These are phyloP conservation scores for Termitomyces sp. DNA, from an alignment of 768 basidiomycete genomes.

Conservation along the genomic window DNA sequence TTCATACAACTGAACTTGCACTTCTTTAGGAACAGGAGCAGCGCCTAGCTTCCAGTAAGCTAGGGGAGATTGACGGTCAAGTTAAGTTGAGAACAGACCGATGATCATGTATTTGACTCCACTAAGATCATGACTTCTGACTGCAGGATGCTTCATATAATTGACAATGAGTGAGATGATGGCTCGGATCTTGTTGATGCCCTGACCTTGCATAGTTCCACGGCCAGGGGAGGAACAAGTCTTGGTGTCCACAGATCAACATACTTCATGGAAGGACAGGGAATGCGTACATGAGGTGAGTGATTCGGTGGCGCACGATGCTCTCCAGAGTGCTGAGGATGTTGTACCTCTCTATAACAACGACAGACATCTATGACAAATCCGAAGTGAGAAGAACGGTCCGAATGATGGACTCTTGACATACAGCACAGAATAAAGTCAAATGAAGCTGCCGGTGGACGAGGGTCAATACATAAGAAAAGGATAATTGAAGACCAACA, in stretches of 20 bases:
- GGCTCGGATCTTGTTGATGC: background rate
- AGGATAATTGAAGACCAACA: conserved; percentile 11
- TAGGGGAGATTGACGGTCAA: background rate
- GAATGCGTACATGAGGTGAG: conserved; percentile 30
- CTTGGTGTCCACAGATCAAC: conserved; percentile 11
- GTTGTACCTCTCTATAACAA: conserved; percentile 40
- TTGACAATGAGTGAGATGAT: background rate
- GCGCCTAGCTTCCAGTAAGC: conserved; percentile 34
- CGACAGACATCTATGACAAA: conserved; percentile 39
- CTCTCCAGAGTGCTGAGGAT: conserved; percentile 38
- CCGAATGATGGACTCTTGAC: background rate
- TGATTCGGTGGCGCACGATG: conserved; percentile 38
- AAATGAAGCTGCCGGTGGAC: conserved; percentile 41
- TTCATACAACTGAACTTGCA: conserved; percentile 38
- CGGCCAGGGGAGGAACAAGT: conserved; percentile 44
- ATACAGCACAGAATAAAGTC: conserved; percentile 46
- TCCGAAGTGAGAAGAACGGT: background rate
- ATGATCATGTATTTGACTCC: conserved; percentile 34
- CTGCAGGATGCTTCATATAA: conserved; percentile 33
- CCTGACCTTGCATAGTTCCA: conserved; percentile 44
- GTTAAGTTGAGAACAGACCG: conserved; percentile 25
- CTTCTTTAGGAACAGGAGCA: conserved; percentile 49
- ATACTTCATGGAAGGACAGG: background rate
- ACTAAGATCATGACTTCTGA: conserved; percentile 35
- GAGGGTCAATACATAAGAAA: conserved; percentile 8